Evolutionary conservation across 306 rosid species (phyloP).

Genomic region (Casuarina glauca): DNA sequence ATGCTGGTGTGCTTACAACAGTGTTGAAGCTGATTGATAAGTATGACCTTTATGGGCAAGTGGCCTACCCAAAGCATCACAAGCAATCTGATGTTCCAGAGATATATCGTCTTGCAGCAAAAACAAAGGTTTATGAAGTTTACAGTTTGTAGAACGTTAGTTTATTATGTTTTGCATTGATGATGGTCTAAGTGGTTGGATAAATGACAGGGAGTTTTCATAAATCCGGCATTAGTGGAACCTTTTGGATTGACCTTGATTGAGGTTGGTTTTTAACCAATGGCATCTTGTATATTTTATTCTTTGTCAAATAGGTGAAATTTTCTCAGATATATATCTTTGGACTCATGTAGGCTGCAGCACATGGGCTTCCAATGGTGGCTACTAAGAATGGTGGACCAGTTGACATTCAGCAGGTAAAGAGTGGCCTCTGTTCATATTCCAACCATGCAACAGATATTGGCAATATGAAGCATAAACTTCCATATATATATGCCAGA

Average conservation of each 20-base stretch:
- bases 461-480: constrained; percentile 7
- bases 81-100: constrained; percentile 89
- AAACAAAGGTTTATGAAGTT: constrained; percentile 64
- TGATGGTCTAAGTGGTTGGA: constrained; percentile 25
- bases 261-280: constrained; percentile 56
- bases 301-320: constrained; percentile 14
- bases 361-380: constrained; percentile 94
- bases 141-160: neutral
- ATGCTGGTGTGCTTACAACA: constrained; percentile 71
- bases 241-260: constrained; percentile 93
- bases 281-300: constrained; percentile 10
- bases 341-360: constrained; percentile 69
- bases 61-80: constrained; percentile 93
- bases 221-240: constrained; percentile 90
- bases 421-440: neutral
- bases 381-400: constrained; percentile 95
- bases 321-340: constrained; percentile 1
- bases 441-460: constrained; percentile 1
- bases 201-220: constrained; percentile 82
- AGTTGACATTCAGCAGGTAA: constrained; percentile 84
- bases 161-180: constrained; percentile 20
- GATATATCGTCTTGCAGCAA: constrained; percentile 82
- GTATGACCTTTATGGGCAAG: constrained; percentile 85
- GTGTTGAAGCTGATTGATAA: constrained; percentile 83
- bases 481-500: constrained; percentile 6